Evolutionary conservation across 2,329 filamentous ascomycete genomes (phyloP), one percentile per base, ranked within the genome.

Genomic region (Rhexocercosporidium sp.): DNA sequence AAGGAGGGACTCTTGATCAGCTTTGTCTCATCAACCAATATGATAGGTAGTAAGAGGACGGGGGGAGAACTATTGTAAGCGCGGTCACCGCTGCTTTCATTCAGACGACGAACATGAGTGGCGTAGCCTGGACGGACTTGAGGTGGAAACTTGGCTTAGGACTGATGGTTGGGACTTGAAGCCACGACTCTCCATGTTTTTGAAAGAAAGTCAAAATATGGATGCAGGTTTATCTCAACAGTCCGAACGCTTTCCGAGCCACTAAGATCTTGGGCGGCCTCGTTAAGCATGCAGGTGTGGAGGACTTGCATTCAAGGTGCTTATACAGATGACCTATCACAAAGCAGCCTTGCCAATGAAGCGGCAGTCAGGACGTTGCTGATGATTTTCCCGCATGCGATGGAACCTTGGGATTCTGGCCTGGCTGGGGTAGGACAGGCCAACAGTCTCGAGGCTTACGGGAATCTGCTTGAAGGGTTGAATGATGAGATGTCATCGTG

Each of bases 261-360:
- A 63, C 60, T 63, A 37, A 54, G 31, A 63, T 25, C 46, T 37
- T 41, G 47, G 29, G 22, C 6, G n/a, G 60, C 27, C 37, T 63
- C 39, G 41, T 53, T 59, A 41, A 20, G 37, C 6, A 37, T 57
- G 53, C 34, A 57, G 60, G 60, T 54, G 47, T 62, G 47, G 46
- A 41, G 37, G 60, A 41, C 27, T 25, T 60, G 22, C 20, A 37
- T 59, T 49, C 59, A 29, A 59, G 12, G 25, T 53, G 57, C 22
- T 31, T 47, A 46, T 46, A 47, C 27, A 20, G n/a, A 31, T 57
- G 46, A 39, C 64, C 64, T 62, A 66, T 62, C 64, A 66, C 16
- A 61, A 37, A 29, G 27, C 11, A 14, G 29, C 39, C 9, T n/a
- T 16, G 29, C 34, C 34, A 31, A 27, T 63, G n/a, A 53, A 51